Evolutionary conservation across 495 filamentous ascomycete genomes (phyloP), one percentile per base, ranked within the genome.

Genomic region (Pseudoneurospora amorphoporcata): DNA sequence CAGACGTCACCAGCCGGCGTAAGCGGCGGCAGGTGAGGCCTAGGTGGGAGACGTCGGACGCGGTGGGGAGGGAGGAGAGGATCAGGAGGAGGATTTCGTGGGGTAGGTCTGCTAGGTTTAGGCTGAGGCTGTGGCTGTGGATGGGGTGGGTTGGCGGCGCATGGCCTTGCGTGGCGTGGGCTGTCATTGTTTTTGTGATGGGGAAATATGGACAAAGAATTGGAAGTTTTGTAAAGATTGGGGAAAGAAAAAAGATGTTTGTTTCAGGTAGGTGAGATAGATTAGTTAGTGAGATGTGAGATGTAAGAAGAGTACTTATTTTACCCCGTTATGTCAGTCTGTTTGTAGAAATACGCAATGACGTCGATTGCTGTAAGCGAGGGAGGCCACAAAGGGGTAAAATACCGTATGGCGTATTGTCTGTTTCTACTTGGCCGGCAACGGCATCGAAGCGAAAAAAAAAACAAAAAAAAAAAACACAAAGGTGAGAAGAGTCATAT

Each of bases 31-130:
- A 83, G 1, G 78, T 74, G 10, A 77, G 73, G 8, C 77, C 74
- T 2, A 86, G 76, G 37, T 76, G 73, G 4, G 81, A 72, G 9
- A 86, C 39, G 61, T 82, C 81, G 32, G 76, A 74, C 39, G 83
- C 82, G 43, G 79, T 81, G 39, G 84, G 78, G 19, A 85, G 72
- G 61, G 79, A 75, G 17, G 75, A 72, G 38, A 84, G n/a, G 3
- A 86, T 69, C 37, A 83, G 74, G 68, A 81, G 76, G 16, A 84
- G 68, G 40, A 86, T 75, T 41, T 85, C 83, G 73, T 79, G 71
- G 10, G 83, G 83, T 3, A 86, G 77, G 47, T 75, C 72, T 23
- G 70, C 39, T 37, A 78, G 38, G 12, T 16, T 16, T 2, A 42
- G 40, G 12, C 16, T 16, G 40, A 12, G 40, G 2, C 2, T 2